A percentile compares a stretch with the other conserved stretches of the same genome.
Evolutionary conservation across 345 rosid species (phyloP).

Genomic region (Rhizophora mangle): DNA sequence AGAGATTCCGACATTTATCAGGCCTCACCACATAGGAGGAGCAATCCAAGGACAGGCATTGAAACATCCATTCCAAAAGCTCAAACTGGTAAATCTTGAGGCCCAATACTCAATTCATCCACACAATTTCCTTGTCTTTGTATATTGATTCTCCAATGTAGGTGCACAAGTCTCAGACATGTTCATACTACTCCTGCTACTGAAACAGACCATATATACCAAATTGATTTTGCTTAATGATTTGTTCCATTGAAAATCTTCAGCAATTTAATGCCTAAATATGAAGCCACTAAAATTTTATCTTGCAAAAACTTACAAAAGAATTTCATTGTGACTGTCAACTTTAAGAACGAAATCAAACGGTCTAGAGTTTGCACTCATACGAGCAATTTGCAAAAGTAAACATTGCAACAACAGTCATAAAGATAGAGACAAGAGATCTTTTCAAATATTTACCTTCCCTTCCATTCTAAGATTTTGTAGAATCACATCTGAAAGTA

Average conservation of each 20-base stretch:
- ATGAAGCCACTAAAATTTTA: too few species aligned
- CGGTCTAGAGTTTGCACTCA: neutral
- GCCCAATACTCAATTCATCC: neutral
- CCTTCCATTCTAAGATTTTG: constrained; percentile 67
- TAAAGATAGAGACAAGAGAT: neutral
- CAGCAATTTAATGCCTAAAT: too few species aligned
- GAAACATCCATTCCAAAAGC: neutral
- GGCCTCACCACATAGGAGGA: neutral
- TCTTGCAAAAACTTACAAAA: too few species aligned
- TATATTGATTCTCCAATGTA: too few species aligned
- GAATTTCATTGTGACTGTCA: too few species aligned
- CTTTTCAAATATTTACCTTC: constrained; percentile 35
- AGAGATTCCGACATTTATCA: neutral
- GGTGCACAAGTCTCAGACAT: neutral
- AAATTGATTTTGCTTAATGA: too few species aligned
- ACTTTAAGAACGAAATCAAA: too few species aligned
- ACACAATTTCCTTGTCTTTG: neutral
- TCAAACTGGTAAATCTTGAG: neutral
- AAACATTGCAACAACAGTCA: neutral
- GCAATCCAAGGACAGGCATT: neutral
- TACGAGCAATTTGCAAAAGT: neutral
- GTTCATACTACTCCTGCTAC: neutral
- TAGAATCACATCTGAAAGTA: constrained; percentile 51
- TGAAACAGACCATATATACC: neutral
- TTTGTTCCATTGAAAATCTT: too few species aligned